A percentile compares a stretch with the other conserved stretches of the same genome.
Conservation (phyloP, 805 yeast genomes). For the Teunomyces funiuensis region DNA sequence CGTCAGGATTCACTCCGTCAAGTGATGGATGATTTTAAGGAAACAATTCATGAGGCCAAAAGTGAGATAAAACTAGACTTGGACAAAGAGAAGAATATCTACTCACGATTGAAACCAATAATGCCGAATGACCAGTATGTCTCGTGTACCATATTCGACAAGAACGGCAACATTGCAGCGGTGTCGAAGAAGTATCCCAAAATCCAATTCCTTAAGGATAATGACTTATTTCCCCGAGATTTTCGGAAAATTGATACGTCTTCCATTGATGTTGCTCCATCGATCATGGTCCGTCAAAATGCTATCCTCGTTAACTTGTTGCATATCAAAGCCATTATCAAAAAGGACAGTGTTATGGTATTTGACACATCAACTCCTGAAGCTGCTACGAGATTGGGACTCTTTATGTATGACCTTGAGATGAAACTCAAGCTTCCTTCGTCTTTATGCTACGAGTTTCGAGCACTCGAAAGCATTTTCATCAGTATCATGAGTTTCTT, state of each 20-base stretch:
- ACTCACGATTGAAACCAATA: slow-evolving; percentile 9
- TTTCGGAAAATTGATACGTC: slow-evolving; percentile 78
- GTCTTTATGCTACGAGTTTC: slow-evolving; percentile 61
- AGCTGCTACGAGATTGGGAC: slow-evolving; percentile 69
- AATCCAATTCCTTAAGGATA: slow-evolving; percentile 65
- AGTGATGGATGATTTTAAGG: slow-evolving; percentile 5
- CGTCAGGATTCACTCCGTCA: slow-evolving; percentile 1
- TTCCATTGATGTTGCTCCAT: slow-evolving; percentile 80
- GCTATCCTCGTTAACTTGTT: slow-evolving; percentile 80
- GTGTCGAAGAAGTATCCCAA: slow-evolving; percentile 74
- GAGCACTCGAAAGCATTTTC: slow-evolving; percentile 79
- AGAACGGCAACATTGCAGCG: slow-evolving; percentile 63
- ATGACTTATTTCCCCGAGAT: slow-evolving; percentile 82
- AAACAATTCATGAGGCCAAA: slow-evolving; percentile 2
- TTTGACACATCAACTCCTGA: slow-evolving; percentile 74
- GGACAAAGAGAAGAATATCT: not conserved
- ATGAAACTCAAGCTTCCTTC: slow-evolving; percentile 53
- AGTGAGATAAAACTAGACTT: not conserved
- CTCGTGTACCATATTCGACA: slow-evolving; percentile 80
- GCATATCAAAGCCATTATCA: slow-evolving; percentile 88
- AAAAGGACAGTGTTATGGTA: slow-evolving; percentile 72
- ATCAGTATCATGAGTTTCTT: slow-evolving; percentile 77
- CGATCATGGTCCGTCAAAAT: slow-evolving; percentile 73
- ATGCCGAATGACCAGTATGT: slow-evolving; percentile 53
- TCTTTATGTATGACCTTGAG: slow-evolving; percentile 83